A percentile compares a stretch with the other conserved stretches of the same genome.
phyloP scores from a whole-genome alignment of 2,329 filamentous ascomycete genomes.

The Diplodia sapinea region DNA sequence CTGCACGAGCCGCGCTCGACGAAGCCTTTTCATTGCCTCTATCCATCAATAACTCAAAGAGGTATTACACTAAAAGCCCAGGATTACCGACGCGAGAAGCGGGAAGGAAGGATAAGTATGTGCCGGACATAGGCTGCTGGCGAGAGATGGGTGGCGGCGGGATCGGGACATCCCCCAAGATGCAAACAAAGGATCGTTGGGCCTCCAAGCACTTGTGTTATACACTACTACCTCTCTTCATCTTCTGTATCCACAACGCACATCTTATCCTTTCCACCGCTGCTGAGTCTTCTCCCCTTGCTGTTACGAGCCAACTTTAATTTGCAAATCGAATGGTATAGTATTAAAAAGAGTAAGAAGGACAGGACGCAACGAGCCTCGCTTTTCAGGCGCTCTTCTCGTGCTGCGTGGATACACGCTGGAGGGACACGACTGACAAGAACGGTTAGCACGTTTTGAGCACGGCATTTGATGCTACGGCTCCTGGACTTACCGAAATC shows the following conservation, averaged over 20 bases:
- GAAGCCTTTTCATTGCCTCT: slow-evolving; percentile 17
- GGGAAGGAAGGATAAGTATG: slow-evolving; percentile 13
- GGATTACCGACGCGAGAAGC: slow-evolving; percentile 6
- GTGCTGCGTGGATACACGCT: slow-evolving; percentile 90
- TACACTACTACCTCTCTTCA: background rate
- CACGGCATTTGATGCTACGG: slow-evolving; percentile 10
- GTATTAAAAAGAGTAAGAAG: slow-evolving; percentile 25
- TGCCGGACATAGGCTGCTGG: background rate
- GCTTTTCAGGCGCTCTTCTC: slow-evolving; percentile 75
- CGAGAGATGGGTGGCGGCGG: slow-evolving; percentile 1
- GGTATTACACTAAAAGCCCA: slow-evolving; percentile 12
- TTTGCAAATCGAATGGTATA: slow-evolving; percentile 20
- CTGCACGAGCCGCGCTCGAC: background rate
- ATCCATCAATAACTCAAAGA: slow-evolving; percentile 6
- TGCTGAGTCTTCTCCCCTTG: background rate
- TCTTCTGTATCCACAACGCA: slow-evolving; percentile 25
- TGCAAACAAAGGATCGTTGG: slow-evolving; percentile 22
- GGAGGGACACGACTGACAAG: slow-evolving; percentile 77
- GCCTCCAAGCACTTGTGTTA: background rate
- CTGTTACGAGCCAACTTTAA: background rate
- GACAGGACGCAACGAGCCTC: slow-evolving; percentile 10
- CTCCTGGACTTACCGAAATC: slow-evolving; percentile 76
- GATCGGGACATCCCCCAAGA: background rate
- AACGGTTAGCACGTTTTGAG: slow-evolving; percentile 54
- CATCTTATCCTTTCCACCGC: background rate